Evolutionary conservation across 192 early-diverging fungal genomes (phyloP).

Genomic region (Backusella liffmaniae): DNA sequence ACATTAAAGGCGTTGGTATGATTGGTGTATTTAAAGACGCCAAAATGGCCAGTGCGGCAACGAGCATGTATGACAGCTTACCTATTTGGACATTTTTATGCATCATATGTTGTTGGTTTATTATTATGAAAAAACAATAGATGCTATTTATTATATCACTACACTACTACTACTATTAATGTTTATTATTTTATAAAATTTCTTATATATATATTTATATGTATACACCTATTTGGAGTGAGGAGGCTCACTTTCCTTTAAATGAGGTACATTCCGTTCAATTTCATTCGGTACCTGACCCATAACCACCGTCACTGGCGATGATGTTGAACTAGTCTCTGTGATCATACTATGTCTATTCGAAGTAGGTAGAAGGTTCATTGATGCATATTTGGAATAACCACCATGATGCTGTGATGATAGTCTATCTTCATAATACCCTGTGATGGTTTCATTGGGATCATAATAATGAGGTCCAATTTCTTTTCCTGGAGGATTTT

Average conservation of each 20-base stretch:
- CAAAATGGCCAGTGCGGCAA: not conserved
- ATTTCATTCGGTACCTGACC: not conserved
- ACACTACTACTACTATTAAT: not conserved
- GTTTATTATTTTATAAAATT: not conserved
- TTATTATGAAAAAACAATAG: not conserved
- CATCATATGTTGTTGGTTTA: not conserved
- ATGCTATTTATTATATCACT: not conserved
- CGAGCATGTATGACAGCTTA: constrained; percentile 1
- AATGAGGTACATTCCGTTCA: not conserved
- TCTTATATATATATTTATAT: not conserved
- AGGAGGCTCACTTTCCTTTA: not conserved
- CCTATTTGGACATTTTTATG: not conserved
- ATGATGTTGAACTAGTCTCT: not conserved
- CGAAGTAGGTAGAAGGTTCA: not conserved
- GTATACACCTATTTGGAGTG: not conserved
- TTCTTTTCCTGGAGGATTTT: not conserved
- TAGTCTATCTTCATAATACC: not conserved
- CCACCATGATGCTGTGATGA: not conserved
- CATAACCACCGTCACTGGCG: not conserved
- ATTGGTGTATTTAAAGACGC: not conserved
- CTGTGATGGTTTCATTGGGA: not conserved
- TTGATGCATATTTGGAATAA: not conserved
- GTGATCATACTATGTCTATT: not conserved
- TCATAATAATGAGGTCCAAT: not conserved
- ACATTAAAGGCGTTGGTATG: not conserved